These are phyloP conservation scores for Gossypium arboreum DNA, from an alignment of 345 rosid genomes.

Conservation along the genomic window DNA sequence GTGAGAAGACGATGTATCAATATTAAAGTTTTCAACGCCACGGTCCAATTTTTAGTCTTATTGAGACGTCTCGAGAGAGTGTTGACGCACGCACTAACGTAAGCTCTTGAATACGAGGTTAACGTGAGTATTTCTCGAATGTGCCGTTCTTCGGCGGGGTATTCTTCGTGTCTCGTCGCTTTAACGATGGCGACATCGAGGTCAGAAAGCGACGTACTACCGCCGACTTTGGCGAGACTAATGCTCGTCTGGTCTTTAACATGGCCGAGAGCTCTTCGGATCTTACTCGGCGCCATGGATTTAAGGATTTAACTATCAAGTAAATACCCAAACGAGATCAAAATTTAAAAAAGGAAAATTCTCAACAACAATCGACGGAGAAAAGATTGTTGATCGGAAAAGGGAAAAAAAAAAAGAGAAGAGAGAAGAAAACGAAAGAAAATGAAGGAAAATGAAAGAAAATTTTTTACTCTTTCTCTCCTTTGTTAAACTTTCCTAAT, in stretches of 20 bases:
- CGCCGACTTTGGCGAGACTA: constrained; percentile 78
- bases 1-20: constrained; percentile 59
- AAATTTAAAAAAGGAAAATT: neutral
- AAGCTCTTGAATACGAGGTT: constrained; percentile 60
- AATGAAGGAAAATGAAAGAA: neutral
- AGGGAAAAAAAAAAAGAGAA: neutral
- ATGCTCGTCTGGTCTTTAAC: constrained; percentile 96
- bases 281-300: constrained; percentile 63
- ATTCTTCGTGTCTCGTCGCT: constrained; percentile 83
- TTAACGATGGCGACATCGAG: constrained; percentile 84
- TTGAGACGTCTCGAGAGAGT: constrained; percentile 65
- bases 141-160: constrained; percentile 76
- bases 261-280: constrained; percentile 69
- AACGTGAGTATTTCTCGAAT: constrained; percentile 68
- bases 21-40: constrained; percentile 73
- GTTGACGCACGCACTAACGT: constrained; percentile 50
- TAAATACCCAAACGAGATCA: neutral
- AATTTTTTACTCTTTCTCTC: neutral
- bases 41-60: constrained; percentile 83
- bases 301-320: neutral
- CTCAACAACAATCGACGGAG: neutral
- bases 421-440: neutral
- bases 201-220: constrained; percentile 61
- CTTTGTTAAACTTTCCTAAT: neutral
- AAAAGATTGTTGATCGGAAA: constrained; percentile 1